Evolutionary conservation across 805 yeast genomes (phyloP), one percentile per base, ranked within the genome.

Genomic region (Torulaspora quercuum): DNA sequence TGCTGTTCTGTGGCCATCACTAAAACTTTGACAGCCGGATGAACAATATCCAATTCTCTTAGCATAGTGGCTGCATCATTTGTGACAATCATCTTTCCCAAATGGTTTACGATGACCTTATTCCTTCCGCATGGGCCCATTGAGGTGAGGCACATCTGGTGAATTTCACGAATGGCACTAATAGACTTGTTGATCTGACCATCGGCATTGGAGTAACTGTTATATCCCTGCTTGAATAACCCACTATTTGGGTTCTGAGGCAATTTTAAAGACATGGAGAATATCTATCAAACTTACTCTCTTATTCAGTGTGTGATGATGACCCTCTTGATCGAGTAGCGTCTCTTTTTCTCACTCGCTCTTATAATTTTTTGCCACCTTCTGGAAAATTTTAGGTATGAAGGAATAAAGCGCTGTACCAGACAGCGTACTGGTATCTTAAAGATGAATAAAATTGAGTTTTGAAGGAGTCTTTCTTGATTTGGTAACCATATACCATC

Each of bases 41-140:
- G 97, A 30, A 92, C 88, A 48, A 90, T 87, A 45, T 90, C 97
- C 38, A 90, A 69, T 63, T 92, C 97, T 48, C 82, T 77, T 42
- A 92, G 71, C 81, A 92, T 92, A 6, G 98, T 92, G 24, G 97
- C 96, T n/a, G 97, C 97, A 61, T 92, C 98, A 51, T 86, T 86
- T 27, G 97, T 92, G 45, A 92, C 77, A 60, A 88, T 86, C 15
- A 86, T 82, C 58, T 82, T 87, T 42, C 87, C 88, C 49, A 85
- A 65, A 52, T 85, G 76, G 65, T 90, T 90, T 38, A 92, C 95
- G 52, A 92, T 82, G 61, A 92, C 87, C 73, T 92, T 92, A 65
- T 89, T 92, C 57, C 96, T 76, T 35, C 98, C 98, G 65, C 95
- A 84, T 43, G 98, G 98, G 5, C 98, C 98, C 70, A 92, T 83